Evolutionary conservation across 2,329 filamentous ascomycete genomes (phyloP), one percentile per base, ranked within the genome.

Genomic region (Colletotrichum viniferum): DNA sequence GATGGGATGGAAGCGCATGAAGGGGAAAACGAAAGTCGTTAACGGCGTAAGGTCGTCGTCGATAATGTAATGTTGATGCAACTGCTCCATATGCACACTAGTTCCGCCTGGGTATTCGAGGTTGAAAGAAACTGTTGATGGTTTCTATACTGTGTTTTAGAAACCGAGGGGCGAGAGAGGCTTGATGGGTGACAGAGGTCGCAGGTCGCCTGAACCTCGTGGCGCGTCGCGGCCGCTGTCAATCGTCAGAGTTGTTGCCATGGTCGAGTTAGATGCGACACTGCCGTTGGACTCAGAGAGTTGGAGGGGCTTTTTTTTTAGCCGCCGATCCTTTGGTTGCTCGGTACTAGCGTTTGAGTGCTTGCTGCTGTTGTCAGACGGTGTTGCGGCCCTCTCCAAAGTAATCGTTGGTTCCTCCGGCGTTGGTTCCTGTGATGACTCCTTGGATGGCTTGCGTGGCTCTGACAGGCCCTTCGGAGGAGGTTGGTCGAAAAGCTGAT

Each of bases 351-450:
- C 78, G 63, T 78, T 85, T 68, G 86, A 88, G 71, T 87, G 87
- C 78, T 91, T 90, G 83, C 89, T 92, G 80, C 92, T 93, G 77
- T 92, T 93, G 77, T 92, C 92, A 12, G 93, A 93, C 7, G 93
- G 94, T 5, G 92, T 93, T 14, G 79, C 64, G 79, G 81, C 64
- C 28, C 73, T 68, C 78, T 52, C 82, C 78, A 72, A 79, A 79
- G 62, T 28, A 78, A 65, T 80, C 78, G 12, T 78, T 78, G 48
- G 56, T n/a, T 62, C 69, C 78, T 81, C 69, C 78, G 78, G 60
- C 21, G 34, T 58, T 55, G 21, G 73, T 34, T 73, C 71, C 61
- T 77, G 68, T 13, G 69, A 32, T 4, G 36, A 78, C 73, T 55
- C 78, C 61, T 60, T 73, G 26, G 32, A 76, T 16, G 74, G 76